A percentile compares a stretch with the other conserved stretches of the same genome.
Conservation (phyloP, 2,329 filamentous ascomycete species). For the Pezicula rhizophila region DNA sequence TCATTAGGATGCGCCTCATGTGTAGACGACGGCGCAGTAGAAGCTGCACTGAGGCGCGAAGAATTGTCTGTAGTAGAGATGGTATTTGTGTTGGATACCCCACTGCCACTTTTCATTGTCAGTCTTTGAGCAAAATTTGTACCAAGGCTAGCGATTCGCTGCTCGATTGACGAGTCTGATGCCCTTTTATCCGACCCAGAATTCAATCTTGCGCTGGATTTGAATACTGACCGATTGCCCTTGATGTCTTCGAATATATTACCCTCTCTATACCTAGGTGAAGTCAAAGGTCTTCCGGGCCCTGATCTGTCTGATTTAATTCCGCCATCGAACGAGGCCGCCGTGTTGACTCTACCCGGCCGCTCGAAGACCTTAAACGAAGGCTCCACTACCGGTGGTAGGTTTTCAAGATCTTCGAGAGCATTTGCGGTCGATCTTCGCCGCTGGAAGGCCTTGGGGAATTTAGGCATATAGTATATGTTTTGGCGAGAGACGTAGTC, state of each 20-base stretch:
- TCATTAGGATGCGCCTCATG: conserved; percentile 17
- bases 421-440: conserved; percentile 27
- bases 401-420: conserved; percentile 19
- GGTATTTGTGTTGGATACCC: conserved; percentile 28
- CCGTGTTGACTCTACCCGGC: conserved; percentile 14
- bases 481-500: background rate
- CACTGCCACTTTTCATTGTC: conserved; percentile 26
- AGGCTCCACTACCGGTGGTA: conserved; percentile 14
- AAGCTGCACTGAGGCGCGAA: conserved; percentile 28
- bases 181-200: background rate
- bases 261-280: conserved; percentile 22
- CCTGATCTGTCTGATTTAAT: conserved; percentile 19
- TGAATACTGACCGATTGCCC: conserved; percentile 27
- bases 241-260: conserved; percentile 27
- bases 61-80: conserved; percentile 29
- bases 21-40: conserved; percentile 28
- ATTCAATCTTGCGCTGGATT: background rate
- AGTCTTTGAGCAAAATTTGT: conserved; percentile 5
- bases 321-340: conserved; percentile 25
- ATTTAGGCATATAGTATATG: conserved; percentile 29
- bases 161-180: background rate
- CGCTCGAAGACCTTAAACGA: conserved; percentile 30
- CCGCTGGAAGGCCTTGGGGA: conserved; percentile 27
- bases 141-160: background rate
- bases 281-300: conserved; percentile 14